Evolutionary conservation across 2,329 filamentous ascomycete genomes (phyloP), one percentile per base, ranked within the genome.

Genomic region (Nigrograna mackinnonii): DNA sequence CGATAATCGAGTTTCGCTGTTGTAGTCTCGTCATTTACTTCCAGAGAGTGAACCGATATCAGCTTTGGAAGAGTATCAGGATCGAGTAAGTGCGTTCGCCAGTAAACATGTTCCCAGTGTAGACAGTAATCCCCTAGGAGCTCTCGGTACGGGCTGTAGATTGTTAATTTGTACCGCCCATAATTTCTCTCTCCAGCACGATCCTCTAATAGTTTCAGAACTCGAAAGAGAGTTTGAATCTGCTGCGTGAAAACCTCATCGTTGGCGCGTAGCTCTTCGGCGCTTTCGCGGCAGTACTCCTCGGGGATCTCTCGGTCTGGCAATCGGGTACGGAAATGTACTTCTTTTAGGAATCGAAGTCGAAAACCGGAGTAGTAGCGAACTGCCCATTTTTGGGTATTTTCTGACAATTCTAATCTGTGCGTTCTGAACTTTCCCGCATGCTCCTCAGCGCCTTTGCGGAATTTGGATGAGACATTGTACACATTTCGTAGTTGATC

Each of bases 51-150:
- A 19, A 52, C 33, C n/a, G 44, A 50, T 19, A 22, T 14, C 22
- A 52, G 37, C 14, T 35, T 18, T 18, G 46, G 44, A 30, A 54
- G 44, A 16, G 31, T 24, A 20, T 46, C 37, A 6, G 45, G 48
- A 5, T 35, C 32, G 5, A 46, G 37, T 13, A 55, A 39, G 28
- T 52, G 48, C 13, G 46, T 32, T 7, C 52, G 46, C 52, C 46
- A 55, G 20, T 42, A 37, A 4, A 20, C 22, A 18, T 21, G 20
- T 14, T 39, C n/a, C 13, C 40, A 39, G 31, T 41, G 39, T 21
- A 7, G 36, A 42, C 35, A 33, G 21, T n/a, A 24, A 12, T 22
- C 3, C n/a, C 20, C 14, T 18, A 18, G 19, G 6, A 26, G 11
- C 5, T 17, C 22, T 37, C 34, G 24, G n/a, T 33, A 33, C 3